Base-by-base conservation (phyloP, 1,139 yeast genomes). In the Blastobotrys petasosporus region DNA sequence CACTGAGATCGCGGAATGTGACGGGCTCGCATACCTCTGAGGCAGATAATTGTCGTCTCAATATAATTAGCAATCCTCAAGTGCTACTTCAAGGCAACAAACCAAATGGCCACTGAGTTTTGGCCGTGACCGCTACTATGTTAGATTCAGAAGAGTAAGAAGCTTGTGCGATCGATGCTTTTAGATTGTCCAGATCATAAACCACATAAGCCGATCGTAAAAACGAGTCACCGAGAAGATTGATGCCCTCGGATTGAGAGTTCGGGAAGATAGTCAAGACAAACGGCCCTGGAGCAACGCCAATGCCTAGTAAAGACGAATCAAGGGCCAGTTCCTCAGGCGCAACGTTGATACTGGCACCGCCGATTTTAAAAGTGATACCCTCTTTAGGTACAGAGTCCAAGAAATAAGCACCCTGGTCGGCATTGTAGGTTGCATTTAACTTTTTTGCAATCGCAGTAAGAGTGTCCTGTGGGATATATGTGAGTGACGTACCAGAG, bases 201-300 rank as follows among this genome's bases (percentile, higher is more conserved):
- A 85, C 94, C 44, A 80, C 76, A 60, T 86, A 86, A 7, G 85
- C 87, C 44, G 76, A 70, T 49, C 85, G 73, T 56, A 86, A 67
- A 63, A 85, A 79, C 32, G 80, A 74, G 62, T 84, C 94, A 38
- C 95, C 95, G n/a, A 85, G 60, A 8, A 39, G n/a, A 16, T 16
- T 20, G 3, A 12, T 15, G 12, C 31, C 37, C 3, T 31, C 4
- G 8, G 41, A 54, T n/a, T 42, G 42, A 3, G 53, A 48, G n/a
- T 51, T 32, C 7, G 64, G 56, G 28, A 59, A 51, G 30, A 56
- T n/a, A 5, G 33, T n/a, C 33, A 31, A 8, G 33, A 31, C 4
- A 31, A 4, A 31, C 9, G 12, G 12, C 15, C 5, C 15, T n/a
- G 33, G 4, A 8, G 33, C 15, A n/a, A 3, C 15, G 4, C 8